phyloP scores from a whole-genome alignment of 1,139 yeast species.

The Lodderomyces theae region DNA sequence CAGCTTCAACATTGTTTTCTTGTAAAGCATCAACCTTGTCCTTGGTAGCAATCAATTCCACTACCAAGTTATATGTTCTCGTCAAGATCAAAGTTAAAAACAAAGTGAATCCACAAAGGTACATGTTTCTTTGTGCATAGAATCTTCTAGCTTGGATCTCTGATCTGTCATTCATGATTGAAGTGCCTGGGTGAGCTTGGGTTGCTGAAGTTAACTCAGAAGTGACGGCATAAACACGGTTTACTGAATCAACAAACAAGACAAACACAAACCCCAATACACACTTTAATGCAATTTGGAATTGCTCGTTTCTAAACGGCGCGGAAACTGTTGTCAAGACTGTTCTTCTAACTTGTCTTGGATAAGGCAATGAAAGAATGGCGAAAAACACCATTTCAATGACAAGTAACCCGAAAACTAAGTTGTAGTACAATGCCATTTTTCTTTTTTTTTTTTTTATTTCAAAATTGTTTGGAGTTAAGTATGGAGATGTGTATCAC shows the following conservation, averaged over 20 bases:
- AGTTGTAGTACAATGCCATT: slow-evolving; percentile 73
- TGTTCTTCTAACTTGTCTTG: slow-evolving; percentile 68
- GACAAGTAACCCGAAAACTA: slow-evolving; percentile 73
- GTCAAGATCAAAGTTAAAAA: slow-evolving; percentile 82
- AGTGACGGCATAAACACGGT: slow-evolving; percentile 73
- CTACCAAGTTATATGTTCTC: slow-evolving; percentile 82
- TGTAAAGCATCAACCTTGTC: slow-evolving; percentile 56
- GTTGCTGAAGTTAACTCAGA: slow-evolving; percentile 46
- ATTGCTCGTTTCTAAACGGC: slow-evolving; percentile 69
- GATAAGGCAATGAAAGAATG: slow-evolving; percentile 81
- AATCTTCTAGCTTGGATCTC: slow-evolving; percentile 88
- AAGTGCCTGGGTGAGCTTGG: slow-evolving; percentile 14
- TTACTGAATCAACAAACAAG: slow-evolving; percentile 84
- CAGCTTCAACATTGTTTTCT: slow-evolving; percentile 46
- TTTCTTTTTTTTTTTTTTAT: too few species aligned
- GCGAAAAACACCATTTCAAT: slow-evolving; percentile 81
- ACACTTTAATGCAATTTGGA: slow-evolving; percentile 78
- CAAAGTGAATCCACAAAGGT: slow-evolving; percentile 91
- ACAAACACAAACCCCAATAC: slow-evolving; percentile 80
- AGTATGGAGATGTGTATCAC: too few species aligned
- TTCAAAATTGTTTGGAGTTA: too few species aligned
- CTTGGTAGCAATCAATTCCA: slow-evolving; percentile 62
- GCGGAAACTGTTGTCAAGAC: slow-evolving; percentile 61
- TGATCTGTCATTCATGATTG: slow-evolving; percentile 55
- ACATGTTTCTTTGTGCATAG: slow-evolving; percentile 95